phyloP scores from a whole-genome alignment of 768 basidiomycete genomes.

The Obba rivulosa region DNA sequence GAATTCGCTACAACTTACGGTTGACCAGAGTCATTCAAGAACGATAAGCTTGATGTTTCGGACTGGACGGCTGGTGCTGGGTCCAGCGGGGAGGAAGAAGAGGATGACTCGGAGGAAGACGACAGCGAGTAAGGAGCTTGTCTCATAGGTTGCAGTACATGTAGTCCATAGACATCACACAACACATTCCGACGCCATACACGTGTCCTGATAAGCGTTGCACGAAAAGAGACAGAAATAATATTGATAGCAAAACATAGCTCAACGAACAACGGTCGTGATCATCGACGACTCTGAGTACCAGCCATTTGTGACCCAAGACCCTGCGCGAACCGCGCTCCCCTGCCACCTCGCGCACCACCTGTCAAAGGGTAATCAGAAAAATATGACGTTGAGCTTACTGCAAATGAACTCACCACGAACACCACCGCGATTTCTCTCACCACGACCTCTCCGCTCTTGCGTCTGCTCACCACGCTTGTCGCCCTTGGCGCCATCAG shows the following conservation, averaged over 20 bases:
- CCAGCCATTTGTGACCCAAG: constrained; percentile 74
- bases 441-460: constrained; percentile 72
- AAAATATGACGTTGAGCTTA: not conserved
- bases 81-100: constrained; percentile 20
- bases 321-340: constrained; percentile 78
- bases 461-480: constrained; percentile 77
- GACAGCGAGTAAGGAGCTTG: constrained; percentile 6
- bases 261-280: not conserved
- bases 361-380: constrained; percentile 31
- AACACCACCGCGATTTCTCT: constrained; percentile 53
- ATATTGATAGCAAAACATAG: not conserved
- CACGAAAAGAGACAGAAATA: not conserved
- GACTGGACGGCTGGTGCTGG: constrained; percentile 44
- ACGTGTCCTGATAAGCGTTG: no score
- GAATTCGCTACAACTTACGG: not conserved
- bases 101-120: constrained; percentile 21
- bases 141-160: no score
- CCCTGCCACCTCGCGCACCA: constrained; percentile 61
- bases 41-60: constrained; percentile 51
- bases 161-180: no score
- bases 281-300: constrained; percentile 21
- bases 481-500: constrained; percentile 67
- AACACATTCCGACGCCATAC: no score
- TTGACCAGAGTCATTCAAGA: constrained; percentile 47
- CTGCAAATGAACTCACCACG: constrained; percentile 40